These are phyloP conservation scores for Malassezia obtusa DNA, from an alignment of 1,284 basidiomycete species.

Conservation along the genomic window DNA sequence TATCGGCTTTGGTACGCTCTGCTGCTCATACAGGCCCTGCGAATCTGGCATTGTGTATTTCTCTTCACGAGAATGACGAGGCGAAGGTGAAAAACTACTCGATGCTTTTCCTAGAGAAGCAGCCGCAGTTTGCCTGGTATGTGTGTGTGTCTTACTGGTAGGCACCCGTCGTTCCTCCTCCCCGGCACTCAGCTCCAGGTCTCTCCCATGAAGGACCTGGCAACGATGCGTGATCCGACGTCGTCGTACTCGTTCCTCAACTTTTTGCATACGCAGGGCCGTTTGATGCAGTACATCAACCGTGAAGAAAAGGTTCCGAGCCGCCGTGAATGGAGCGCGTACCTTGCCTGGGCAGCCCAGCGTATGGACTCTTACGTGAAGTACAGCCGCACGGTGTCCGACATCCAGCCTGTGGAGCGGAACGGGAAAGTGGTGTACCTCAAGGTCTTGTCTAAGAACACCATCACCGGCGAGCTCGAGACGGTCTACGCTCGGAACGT, in stretches of 20 bases:
- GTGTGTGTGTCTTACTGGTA: neutral
- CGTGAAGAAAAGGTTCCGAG: conserved; percentile 39
- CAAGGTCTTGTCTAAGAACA: conserved; percentile 21
- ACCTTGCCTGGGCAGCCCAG: conserved; percentile 42
- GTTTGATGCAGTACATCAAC: conserved; percentile 45
- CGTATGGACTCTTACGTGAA: conserved; percentile 33
- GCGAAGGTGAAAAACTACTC: conserved; percentile 25
- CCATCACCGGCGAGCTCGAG: conserved; percentile 15
- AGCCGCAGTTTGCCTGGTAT: conserved; percentile 40
- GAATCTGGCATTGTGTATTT: conserved; percentile 42
- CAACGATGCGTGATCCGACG: conserved; percentile 45
- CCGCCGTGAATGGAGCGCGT: conserved; percentile 46
- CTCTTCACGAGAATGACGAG: conserved; percentile 36
- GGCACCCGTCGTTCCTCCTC: conserved; percentile 39
- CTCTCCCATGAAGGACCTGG: conserved; percentile 45
- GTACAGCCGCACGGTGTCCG: conserved; percentile 34
- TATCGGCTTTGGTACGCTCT: neutral
- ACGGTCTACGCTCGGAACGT: conserved; percentile 32
- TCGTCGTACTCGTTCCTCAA: conserved; percentile 43
- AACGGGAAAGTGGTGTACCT: conserved; percentile 20
- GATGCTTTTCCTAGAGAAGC: conserved; percentile 36
- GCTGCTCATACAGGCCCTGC: conserved; percentile 35
- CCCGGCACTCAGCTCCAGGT: conserved; percentile 46
- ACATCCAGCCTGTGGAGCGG: conserved; percentile 31
- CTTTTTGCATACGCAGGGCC: conserved; percentile 39